Conservation (phyloP, 1,284 basidiomycete genomes). For the Rhodotorula sp. region DNA sequence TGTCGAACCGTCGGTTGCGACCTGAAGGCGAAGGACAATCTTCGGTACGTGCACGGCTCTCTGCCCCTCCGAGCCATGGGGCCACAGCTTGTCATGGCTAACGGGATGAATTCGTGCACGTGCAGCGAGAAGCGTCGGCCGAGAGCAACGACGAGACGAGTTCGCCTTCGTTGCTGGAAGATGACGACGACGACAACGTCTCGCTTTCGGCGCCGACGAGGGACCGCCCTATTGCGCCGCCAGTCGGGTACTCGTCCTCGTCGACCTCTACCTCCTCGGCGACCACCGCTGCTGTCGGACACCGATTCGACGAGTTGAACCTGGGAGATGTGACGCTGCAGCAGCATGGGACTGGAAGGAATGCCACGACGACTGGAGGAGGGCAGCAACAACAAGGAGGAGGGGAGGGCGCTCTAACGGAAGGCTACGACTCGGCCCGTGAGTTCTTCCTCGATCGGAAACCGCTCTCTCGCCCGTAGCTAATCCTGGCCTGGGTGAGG, state of each 20-base stretch:
- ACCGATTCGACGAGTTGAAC: not conserved
- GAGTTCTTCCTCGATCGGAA: conserved; percentile 2
- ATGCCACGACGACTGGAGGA: not conserved
- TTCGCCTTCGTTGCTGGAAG: conserved; percentile 10
- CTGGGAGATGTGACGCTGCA: not conserved
- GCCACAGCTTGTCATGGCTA: too few species aligned
- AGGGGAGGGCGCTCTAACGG: not conserved
- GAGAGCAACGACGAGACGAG: conserved; percentile 39
- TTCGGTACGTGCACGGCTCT: conserved; percentile 5
- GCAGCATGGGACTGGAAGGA: not conserved
- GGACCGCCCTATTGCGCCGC: not conserved
- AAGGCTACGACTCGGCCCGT: conserved; percentile 28
- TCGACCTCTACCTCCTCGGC: not conserved
- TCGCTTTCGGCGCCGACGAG: conserved; percentile 3
- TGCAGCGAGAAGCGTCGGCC: conserved; percentile 38
- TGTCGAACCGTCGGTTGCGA: not conserved
- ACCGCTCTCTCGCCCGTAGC: not conserved
- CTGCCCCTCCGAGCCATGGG: not conserved
- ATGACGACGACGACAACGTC: not conserved
- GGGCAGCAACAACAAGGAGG: not conserved
- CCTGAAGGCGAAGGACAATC: conserved; percentile 30
- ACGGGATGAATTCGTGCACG: not conserved
- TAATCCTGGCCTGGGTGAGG: too few species aligned
- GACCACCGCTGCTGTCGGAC: not conserved
- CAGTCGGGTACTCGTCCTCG: not conserved